These are phyloP conservation scores for Chenopodium formosanum DNA, from an alignment of 148 eudicot genomes.

Conservation along the genomic window DNA sequence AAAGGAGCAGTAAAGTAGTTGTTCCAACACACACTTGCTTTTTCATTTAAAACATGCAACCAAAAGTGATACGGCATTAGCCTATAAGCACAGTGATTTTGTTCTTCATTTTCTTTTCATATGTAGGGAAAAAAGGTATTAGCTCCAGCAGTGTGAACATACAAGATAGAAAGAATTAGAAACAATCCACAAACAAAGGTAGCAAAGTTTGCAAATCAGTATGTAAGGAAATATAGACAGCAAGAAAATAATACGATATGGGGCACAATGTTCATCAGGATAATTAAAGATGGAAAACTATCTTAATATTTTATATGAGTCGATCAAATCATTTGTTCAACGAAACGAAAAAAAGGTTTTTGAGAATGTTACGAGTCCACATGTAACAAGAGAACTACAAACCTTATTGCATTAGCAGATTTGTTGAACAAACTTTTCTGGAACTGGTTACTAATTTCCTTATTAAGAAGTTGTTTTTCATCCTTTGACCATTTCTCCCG, in stretches of 20 bases:
- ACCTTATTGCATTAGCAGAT: conserved; percentile 52
- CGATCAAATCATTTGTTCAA: background rate
- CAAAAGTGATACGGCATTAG: background rate
- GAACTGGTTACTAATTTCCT: conserved; percentile 75
- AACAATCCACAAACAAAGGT: background rate
- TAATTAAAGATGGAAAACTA: background rate
- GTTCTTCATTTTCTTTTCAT: background rate
- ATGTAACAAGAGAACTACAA: background rate
- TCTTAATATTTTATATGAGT: background rate
- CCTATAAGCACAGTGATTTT: background rate
- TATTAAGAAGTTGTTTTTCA: conserved; percentile 56
- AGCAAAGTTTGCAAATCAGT: background rate
- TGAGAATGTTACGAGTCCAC: background rate
- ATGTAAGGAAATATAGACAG: background rate
- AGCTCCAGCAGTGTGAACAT: background rate
- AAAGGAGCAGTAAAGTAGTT: background rate
- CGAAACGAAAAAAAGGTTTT: background rate
- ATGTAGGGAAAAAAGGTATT: background rate
- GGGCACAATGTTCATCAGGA: background rate
- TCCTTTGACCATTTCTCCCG: conserved; percentile 64
- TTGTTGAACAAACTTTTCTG: conserved; percentile 54
- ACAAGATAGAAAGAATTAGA: background rate
- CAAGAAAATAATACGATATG: background rate
- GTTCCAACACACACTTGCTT: background rate
- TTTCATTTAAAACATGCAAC: background rate